phyloP scores from a whole-genome alignment of 2,329 filamentous ascomycete species.

The Talaromyces sp. region DNA sequence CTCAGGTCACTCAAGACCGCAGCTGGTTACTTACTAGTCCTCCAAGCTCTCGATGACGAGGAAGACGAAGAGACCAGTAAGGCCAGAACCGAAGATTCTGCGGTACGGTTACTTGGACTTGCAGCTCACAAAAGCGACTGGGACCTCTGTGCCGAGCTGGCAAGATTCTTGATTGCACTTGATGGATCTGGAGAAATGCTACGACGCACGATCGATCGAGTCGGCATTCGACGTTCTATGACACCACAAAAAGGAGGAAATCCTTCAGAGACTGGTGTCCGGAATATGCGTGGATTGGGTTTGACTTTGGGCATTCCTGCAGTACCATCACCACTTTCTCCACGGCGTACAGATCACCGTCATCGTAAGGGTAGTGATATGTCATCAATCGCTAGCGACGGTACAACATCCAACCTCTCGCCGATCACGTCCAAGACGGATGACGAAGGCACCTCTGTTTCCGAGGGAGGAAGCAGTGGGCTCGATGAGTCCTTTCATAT shows the following conservation, averaged over 20 bases:
- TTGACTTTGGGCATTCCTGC: slow-evolving; percentile 34
- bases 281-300: slow-evolving; percentile 34
- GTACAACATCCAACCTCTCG: slow-evolving; percentile 14
- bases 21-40: slow-evolving; percentile 89
- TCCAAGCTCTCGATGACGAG: slow-evolving; percentile 71
- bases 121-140: slow-evolving; percentile 85
- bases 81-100: slow-evolving; percentile 54
- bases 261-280: slow-evolving; percentile 22
- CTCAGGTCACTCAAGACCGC: slow-evolving; percentile 88
- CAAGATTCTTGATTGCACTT: slow-evolving; percentile 88
- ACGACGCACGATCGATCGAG: slow-evolving; percentile 42
- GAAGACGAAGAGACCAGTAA: slow-evolving; percentile 44
- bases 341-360: slow-evolving; percentile 11
- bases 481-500: slow-evolving; percentile 13
- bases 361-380: slow-evolving; percentile 19
- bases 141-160: slow-evolving; percentile 92
- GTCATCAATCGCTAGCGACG: slow-evolving; percentile 17
- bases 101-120: slow-evolving; percentile 73
- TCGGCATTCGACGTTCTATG: slow-evolving; percentile 30
- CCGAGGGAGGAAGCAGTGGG: slow-evolving; percentile 16
- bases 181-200: slow-evolving; percentile 82
- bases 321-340: slow-evolving; percentile 27
- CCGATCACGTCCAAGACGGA: slow-evolving; percentile 14
- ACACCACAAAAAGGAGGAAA: slow-evolving; percentile 7
- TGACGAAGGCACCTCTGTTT: slow-evolving; percentile 12